Conservation (phyloP, 2,329 filamentous ascomycete genomes). For the Beauveria varroae region DNA sequence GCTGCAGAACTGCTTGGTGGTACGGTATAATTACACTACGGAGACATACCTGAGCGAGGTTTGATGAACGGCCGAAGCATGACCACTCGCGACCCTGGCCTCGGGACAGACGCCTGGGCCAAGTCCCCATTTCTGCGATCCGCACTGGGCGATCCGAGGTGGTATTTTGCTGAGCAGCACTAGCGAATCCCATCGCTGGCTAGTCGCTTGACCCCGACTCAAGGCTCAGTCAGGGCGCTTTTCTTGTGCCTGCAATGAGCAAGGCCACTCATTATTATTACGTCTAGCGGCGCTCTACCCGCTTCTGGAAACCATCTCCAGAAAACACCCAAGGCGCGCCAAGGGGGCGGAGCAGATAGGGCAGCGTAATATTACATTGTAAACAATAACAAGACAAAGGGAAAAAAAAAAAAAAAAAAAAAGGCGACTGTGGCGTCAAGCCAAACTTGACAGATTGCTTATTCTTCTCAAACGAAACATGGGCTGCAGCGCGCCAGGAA, state of each 20-base stretch:
- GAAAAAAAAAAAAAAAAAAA: neutral
- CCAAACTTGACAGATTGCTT: neutral
- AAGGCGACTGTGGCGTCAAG: neutral
- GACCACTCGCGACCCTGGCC: neutral
- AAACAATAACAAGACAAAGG: neutral
- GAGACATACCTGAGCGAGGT: slow-evolving; percentile 5
- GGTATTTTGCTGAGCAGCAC: slow-evolving; percentile 2
- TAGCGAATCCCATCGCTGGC: neutral
- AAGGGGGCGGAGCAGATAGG: neutral
- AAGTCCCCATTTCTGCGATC: slow-evolving; percentile 3
- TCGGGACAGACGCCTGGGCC: neutral
- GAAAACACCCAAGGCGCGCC: neutral
- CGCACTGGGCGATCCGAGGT: slow-evolving; percentile 9
- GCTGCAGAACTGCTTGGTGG: neutral
- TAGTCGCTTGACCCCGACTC: neutral
- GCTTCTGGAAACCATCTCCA: slow-evolving; percentile 1
- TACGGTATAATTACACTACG: slow-evolving; percentile 2
- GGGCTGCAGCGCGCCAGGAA: neutral
- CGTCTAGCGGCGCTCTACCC: neutral
- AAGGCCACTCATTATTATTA: too few species aligned
- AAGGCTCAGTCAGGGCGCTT: slow-evolving; percentile 3
- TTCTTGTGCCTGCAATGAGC: neutral
- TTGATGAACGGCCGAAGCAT: slow-evolving; percentile 7
- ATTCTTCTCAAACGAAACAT: neutral
- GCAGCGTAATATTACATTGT: neutral